Evolutionary conservation across 768 basidiomycete species (phyloP), one percentile per base, ranked within the genome.

Genomic region (Glaciozyma antarctica): DNA sequence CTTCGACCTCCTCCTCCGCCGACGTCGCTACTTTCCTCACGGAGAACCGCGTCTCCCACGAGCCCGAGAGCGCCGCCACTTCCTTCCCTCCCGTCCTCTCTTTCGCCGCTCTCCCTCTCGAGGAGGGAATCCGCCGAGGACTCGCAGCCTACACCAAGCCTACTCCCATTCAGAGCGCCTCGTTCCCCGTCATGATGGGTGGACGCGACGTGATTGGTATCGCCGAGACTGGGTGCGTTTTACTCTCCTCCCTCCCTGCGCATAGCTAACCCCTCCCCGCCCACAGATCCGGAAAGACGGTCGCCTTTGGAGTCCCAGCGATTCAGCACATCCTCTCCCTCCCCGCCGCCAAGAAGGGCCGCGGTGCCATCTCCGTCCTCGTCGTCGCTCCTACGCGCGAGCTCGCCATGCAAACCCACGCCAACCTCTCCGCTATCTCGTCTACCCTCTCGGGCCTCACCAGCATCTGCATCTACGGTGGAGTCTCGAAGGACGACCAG

Each of bases 331-430:
- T 86, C 62, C 77, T 80, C 43, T 72, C 75, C 34, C 71, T 73
- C 3, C 66, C 77, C 45, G 64, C 64, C 32, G 13, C 67, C 24
- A 78, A 70, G 32, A 72, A 75, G 51, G 67, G 73, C 26, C 70
- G 71, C 53, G 70, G 66, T 30, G 65, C 64, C 60, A 59, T 77
- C 55, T 60, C 72, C 26, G 82, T 87, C 17, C 82, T 95, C 13
- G 86, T 98, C 53, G 80, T 99, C 13, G 89, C 93, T 2, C 95
- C 95, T 0, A 99, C 95, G 1, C 87, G 95, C 49, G 95, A 99
- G 78, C 83, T 99, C 26, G 95, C 95, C 0, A 82, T 95, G 58
- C 95, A 99, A 76, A 97, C 90, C 3, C 90, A 94, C 73, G 87
- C 89, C 24, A 87, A 88, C 2, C 80, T 99, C 48, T 80, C 81